A percentile compares a stretch with the other conserved stretches of the same genome.
Conservation (phyloP, 2,329 filamentous ascomycete genomes). For the Rhynchosporium secalis region DNA sequence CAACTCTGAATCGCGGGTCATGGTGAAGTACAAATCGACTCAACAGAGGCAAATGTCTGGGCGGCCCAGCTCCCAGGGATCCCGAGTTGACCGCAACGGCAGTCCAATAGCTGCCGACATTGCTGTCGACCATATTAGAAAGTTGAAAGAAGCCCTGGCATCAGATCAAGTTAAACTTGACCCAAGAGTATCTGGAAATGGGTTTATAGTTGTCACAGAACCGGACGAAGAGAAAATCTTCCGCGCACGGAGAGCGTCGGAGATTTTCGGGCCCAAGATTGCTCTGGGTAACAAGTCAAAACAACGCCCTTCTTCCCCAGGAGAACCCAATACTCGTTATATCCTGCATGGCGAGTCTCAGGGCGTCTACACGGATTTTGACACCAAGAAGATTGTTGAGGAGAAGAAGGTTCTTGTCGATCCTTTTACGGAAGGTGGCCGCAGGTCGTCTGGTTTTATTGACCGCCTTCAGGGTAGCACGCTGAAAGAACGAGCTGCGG, state of each 20-base stretch:
- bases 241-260: constrained; percentile 14
- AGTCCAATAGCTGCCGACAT: constrained; percentile 30
- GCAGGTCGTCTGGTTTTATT: constrained; percentile 28
- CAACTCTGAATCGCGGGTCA: neutral
- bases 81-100: constrained; percentile 34
- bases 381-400: constrained; percentile 29
- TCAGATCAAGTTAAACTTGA: neutral
- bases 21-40: neutral
- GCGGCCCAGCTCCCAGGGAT: constrained; percentile 29
- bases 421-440: constrained; percentile 32
- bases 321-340: constrained; percentile 30
- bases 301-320: constrained; percentile 30
- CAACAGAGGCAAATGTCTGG: constrained; percentile 14
- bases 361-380: constrained; percentile 32
- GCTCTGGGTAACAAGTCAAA: constrained; percentile 30
- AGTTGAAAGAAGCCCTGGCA: constrained; percentile 20
- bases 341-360: constrained; percentile 35
- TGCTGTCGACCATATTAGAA: constrained; percentile 26
- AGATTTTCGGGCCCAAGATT: constrained; percentile 30
- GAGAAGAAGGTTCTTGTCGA: constrained; percentile 29
- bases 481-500: neutral
- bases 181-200: neutral
- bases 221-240: neutral
- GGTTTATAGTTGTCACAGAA: neutral
- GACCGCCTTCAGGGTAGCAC: constrained; percentile 25